Evolutionary conservation across 768 basidiomycete species (phyloP).

Genomic region (Cystobasidium tubakii): DNA sequence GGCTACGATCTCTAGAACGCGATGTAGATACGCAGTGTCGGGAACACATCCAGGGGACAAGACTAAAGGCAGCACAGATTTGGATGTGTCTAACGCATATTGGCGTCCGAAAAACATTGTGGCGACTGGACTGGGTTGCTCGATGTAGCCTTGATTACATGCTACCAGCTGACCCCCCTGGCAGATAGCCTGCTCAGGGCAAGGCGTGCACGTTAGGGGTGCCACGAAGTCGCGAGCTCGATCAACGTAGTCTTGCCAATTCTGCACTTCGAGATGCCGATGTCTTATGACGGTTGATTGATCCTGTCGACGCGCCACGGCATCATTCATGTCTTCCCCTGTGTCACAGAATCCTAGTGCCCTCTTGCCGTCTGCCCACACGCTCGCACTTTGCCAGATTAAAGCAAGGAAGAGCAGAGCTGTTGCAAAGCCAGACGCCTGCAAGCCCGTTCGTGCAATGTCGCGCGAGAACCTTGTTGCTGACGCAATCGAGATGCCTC

Average conservation of each 20-base stretch:
- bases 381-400: neutral
- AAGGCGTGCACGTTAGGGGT: constrained; percentile 48
- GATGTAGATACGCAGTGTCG: constrained; percentile 50
- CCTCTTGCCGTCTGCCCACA: constrained; percentile 3
- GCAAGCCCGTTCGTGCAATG: neutral
- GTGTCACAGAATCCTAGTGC: constrained; percentile 31
- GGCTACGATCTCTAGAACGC: constrained; percentile 48
- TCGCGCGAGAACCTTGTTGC: neutral
- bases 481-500: neutral
- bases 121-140: constrained; percentile 41
- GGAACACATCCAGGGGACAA: constrained; percentile 48
- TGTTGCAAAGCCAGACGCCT: neutral
- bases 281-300: neutral
- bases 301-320: constrained; percentile 4
- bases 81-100: constrained; percentile 35
- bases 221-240: constrained; percentile 2
- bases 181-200: constrained; percentile 51
- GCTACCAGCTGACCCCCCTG: constrained; percentile 45
- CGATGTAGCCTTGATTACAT: constrained; percentile 50
- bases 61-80: constrained; percentile 46
- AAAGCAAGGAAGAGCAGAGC: neutral
- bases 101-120: neutral
- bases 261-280: neutral
- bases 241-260: constrained; percentile 12
- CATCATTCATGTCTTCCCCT: neutral